A percentile compares a stretch with the other conserved stretches of the same genome.
Evolutionary conservation across 768 basidiomycete species (phyloP).

Genomic region (Dentipellis sp.): DNA sequence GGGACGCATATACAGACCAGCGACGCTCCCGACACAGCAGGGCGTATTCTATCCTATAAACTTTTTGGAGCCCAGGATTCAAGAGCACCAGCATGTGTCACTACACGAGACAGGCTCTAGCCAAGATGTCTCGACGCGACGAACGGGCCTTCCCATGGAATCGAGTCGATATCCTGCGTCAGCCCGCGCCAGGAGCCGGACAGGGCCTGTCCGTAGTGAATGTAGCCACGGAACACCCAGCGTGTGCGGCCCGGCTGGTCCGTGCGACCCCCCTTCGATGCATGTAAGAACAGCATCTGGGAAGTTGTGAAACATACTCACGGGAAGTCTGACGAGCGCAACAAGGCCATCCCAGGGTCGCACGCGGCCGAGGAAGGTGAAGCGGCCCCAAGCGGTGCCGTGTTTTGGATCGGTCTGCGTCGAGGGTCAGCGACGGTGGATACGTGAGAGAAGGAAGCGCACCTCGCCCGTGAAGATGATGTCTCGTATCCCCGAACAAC

Average conservation of each 20-base stretch:
- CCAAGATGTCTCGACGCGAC: constrained; percentile 38
- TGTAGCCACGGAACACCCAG: constrained; percentile 60
- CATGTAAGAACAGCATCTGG: neutral
- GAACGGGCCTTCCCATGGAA: constrained; percentile 59
- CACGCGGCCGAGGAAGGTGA: constrained; percentile 26
- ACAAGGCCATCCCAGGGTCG: constrained; percentile 30
- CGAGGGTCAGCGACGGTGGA: neutral
- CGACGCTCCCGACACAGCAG: too few relatives aligned
- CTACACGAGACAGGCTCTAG: too few relatives aligned
- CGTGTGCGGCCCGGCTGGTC: constrained; percentile 10
- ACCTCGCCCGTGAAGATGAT: constrained; percentile 56
- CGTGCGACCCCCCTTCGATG: constrained; percentile 3
- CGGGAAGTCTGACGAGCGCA: constrained; percentile 23
- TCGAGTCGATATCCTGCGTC: constrained; percentile 31
- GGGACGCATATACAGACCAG: too few relatives aligned
- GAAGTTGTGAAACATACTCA: constrained; percentile 5
- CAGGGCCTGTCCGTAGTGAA: constrained; percentile 54
- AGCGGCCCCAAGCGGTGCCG: constrained; percentile 27
- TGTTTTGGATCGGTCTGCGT: constrained; percentile 36
- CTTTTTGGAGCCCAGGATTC: too few relatives aligned
- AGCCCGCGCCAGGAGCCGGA: constrained; percentile 64
- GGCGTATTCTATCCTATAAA: too few relatives aligned
- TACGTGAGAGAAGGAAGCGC: constrained; percentile 2
- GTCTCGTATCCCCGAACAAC: constrained; percentile 50
- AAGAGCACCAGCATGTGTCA: too few relatives aligned